Evolutionary conservation across 163 green algal species (phyloP), one percentile per base, ranked within the genome.

Genomic region (Scenedesmus sp.): DNA sequence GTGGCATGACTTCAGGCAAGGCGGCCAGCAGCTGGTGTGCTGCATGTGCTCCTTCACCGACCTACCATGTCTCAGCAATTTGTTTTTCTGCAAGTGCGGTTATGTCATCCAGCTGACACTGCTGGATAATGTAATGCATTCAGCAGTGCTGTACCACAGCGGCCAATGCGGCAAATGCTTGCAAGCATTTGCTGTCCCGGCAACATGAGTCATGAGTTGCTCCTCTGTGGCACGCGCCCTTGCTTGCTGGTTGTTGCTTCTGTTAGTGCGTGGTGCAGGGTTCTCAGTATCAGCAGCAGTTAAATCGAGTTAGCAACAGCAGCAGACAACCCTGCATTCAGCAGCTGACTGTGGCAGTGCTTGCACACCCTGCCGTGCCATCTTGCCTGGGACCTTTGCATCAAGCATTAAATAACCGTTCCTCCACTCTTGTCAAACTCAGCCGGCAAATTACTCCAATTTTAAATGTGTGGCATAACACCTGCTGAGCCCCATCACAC

Each of bases 381-480:
- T 40, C 3, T 18, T 37, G 2, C 30, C 30, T 18, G n/a, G n/a
- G n/a, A n/a, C n/a, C n/a, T n/a, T n/a, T n/a, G n/a, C n/a, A n/a
- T n/a, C n/a, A n/a, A n/a, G n/a, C n/a, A n/a, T n/a, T n/a, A n/a
- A n/a, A n/a, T n/a, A n/a, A n/a, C n/a, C n/a, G n/a, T n/a, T n/a
- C n/a, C n/a, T n/a, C n/a, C n/a, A n/a, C n/a, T n/a, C n/a, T n/a
- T n/a, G n/a, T n/a, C n/a, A n/a, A n/a, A n/a, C n/a, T n/a, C n/a
- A n/a, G n/a, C n/a, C n/a, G n/a, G n/a, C n/a, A n/a, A n/a, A n/a
- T n/a, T n/a, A n/a, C n/a, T n/a, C n/a, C 30, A 37, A 76, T 5
- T 76, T 76, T 10, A 76, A 76, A 76, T 40, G 30, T 40, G 30
- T 76, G 65, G 65, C 65, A 76, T 76, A 76, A 76, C 65, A 76